Evolutionary conservation across 2,329 filamentous ascomycete species (phyloP), one percentile per base, ranked within the genome.

Genomic region (Hortaea werneckii): DNA sequence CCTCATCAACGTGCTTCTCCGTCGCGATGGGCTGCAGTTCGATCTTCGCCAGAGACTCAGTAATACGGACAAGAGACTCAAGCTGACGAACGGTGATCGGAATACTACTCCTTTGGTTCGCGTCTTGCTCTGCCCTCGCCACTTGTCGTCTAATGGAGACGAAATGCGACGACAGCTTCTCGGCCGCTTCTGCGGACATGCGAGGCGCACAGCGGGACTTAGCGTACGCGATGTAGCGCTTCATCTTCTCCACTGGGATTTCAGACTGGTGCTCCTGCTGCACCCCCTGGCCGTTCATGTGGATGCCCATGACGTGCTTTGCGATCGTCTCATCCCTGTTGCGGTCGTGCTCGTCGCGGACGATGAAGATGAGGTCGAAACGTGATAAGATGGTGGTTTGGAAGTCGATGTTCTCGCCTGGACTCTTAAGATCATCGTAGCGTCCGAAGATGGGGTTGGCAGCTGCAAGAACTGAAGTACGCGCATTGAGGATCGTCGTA

Each of bases 351-450:
- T 94, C 88, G 65, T 98, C 92, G 57, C 86, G 87, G 51, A 98
- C 90, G 55, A 98, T 95, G 72, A 96, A 98, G 54, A 98, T 96
- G 87, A 98, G 95, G 67, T 98, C 92, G 65, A 98, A 98, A 77
- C 92, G 86, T 2, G 90, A 96, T 54, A 98, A 65, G 59, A 98
- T 96, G 3, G 92, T 98, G 0, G 92, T 98, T 62, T 98, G 92
- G 68, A 98, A 98, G 67, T 98, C 92, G 55, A 98, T 98, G 63
- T 98, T 98, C 67, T 98, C 92, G 49, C 92, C 92, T 0, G 92
- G 92, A 0, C 86, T 88, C 67, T 96, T 96, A 73, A 98, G 83
- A 61, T 98, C 92, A 65, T 98, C 92, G 68, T 98, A 98, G 27
- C 92, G 84, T 44, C 92, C 92, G 61, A 96, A 98, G 48, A 98